Conservation (phyloP, 352 stramenopile genomes). For the Globisporangium barbulae region DNA sequence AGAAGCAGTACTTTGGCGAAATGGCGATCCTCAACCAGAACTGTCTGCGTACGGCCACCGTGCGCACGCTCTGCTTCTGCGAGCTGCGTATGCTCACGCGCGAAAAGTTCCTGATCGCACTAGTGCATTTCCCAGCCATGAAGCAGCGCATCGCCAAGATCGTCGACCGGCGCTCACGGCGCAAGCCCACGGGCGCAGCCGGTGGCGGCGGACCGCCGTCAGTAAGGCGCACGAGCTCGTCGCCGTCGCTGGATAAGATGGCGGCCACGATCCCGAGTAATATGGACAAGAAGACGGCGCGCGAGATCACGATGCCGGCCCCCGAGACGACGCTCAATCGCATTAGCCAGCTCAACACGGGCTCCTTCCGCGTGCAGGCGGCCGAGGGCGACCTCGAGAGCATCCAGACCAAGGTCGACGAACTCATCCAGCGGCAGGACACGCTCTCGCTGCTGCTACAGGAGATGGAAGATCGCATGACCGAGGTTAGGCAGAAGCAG, state of each 20-base stretch:
- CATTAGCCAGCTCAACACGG: slow-evolving; percentile 87
- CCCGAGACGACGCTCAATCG: slow-evolving; percentile 57
- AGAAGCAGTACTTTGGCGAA: slow-evolving; percentile 80
- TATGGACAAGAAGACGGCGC: slow-evolving; percentile 50
- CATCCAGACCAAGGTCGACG: slow-evolving; percentile 58
- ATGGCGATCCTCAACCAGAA: slow-evolving; percentile 71
- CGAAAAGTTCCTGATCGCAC: slow-evolving; percentile 52
- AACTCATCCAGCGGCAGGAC: slow-evolving; percentile 59
- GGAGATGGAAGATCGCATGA: slow-evolving; percentile 36
- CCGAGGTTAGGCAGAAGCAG: slow-evolving; percentile 11
- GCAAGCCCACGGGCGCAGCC: slow-evolving; percentile 16
- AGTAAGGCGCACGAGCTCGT: slow-evolving; percentile 20
- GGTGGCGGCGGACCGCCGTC: slow-evolving; percentile 10
- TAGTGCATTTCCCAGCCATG: slow-evolving; percentile 49
- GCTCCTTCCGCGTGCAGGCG: slow-evolving; percentile 62
- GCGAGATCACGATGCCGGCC: slow-evolving; percentile 40
- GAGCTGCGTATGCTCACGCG: slow-evolving; percentile 65
- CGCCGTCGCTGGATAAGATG: slow-evolving; percentile 52
- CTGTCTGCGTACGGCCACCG: slow-evolving; percentile 52
- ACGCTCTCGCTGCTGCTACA: slow-evolving; percentile 39
- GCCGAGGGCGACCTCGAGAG: slow-evolving; percentile 76
- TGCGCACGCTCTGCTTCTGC: slow-evolving; percentile 72
- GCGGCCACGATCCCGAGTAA: slow-evolving; percentile 29
- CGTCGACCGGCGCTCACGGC: slow-evolving; percentile 59
- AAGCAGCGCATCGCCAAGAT: slow-evolving; percentile 75